Base-by-base conservation (phyloP, 2,329 filamentous ascomycete genomes). In the Nothomitra cinnamomea region DNA sequence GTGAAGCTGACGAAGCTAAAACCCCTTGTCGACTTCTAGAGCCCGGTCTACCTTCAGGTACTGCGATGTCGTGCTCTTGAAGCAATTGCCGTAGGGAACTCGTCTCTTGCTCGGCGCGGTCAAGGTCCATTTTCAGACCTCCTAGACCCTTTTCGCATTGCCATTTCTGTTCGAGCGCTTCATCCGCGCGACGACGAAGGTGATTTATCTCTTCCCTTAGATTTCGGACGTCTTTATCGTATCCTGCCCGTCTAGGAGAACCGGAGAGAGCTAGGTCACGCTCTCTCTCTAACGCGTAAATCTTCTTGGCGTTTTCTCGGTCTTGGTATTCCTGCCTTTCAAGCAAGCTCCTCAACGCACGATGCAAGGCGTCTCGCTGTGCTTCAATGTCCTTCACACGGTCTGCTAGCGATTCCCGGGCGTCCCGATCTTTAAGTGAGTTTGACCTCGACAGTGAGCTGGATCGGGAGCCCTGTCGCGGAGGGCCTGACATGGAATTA, bases 81-180 rank as follows among this genome's bases (percentile, higher is more conserved):
- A 96, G 75, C 24, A 96, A 72, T 32, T 73, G 77, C 43, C 87
- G 81, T 41, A 98, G 75, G n/a, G 85, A 85, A 41, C 79, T 73
- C 28, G 94, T 94, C 69, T 98, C 92, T 65, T 92, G 85, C 66
- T 95, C 87, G 24, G 92, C 89, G 57, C 89, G 85, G 67, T 96
- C 92, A 42, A 98, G 78, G 63, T 96, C 90, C 85, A 95, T 95
- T 70, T 95, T 94, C 54, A 96, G 71, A 54, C 89, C 87, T 52
- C 80, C 77, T 1, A 96, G 72, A 17, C 87, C 87, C 69, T 94
- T 94, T 68, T 95, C 90, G 57, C 89, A 90, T 64, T 94, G 85
- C 83, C 87, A 96, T 68, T 96, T 96, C 62, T 94, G 86, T 63
- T 95, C 87, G 13, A 96, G 76, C 15, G 90, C 90, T 58, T 96